Conservation (phyloP, 495 filamentous ascomycete genomes). For the Penicillium fimorum region DNA sequence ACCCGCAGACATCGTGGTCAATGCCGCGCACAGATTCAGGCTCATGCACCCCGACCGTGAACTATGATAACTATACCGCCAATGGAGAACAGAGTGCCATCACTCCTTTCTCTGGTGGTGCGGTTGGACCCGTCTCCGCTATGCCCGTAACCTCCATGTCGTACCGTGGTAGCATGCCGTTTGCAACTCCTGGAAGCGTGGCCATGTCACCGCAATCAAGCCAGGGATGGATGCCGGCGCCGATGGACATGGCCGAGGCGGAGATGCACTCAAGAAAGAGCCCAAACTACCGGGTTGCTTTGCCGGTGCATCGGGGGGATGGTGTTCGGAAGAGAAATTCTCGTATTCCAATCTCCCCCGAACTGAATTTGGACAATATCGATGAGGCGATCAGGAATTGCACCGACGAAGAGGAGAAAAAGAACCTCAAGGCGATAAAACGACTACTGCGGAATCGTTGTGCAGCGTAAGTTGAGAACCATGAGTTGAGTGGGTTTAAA, state of each 20-base stretch:
- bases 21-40: slow-evolving; percentile 47
- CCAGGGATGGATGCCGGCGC: slow-evolving; percentile 61
- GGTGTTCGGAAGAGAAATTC: slow-evolving; percentile 99
- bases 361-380: slow-evolving; percentile 91
- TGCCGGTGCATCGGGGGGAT: slow-evolving; percentile 75
- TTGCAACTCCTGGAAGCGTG: slow-evolving; percentile 43
- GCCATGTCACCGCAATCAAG: slow-evolving; percentile 62
- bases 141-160: slow-evolving; percentile 48
- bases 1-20: slow-evolving; percentile 47
- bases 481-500: not conserved
- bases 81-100: slow-evolving; percentile 59
- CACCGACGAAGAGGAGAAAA: slow-evolving; percentile 89
- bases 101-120: slow-evolving; percentile 53
- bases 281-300: slow-evolving; percentile 74
- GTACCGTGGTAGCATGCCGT: slow-evolving; percentile 40
- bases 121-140: slow-evolving; percentile 49
- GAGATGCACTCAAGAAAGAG: slow-evolving; percentile 71
- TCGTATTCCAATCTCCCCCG: slow-evolving; percentile 93
- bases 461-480: slow-evolving; percentile 71
- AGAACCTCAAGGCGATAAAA: slow-evolving; percentile 94
- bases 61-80: slow-evolving; percentile 63
- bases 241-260: slow-evolving; percentile 56
- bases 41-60: slow-evolving; percentile 58
- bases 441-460: slow-evolving; percentile 90
- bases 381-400: slow-evolving; percentile 88